Evolutionary conservation across 2,329 filamentous ascomycete genomes (phyloP).

Genomic region (Botryosphaeria agaves): DNA sequence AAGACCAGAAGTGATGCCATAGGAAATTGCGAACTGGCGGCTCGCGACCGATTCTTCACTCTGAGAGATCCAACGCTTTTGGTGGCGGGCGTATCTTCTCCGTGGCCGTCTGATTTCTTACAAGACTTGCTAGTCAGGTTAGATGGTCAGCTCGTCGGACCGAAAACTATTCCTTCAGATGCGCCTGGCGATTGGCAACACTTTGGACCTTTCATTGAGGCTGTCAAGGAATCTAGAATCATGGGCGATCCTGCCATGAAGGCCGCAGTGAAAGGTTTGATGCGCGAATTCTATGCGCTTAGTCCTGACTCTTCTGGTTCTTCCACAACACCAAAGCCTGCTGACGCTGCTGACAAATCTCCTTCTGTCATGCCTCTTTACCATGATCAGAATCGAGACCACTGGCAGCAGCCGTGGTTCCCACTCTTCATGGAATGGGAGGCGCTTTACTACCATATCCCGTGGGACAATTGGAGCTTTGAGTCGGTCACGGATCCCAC

Average conservation of each 20-base stretch:
- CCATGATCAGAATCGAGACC: neutral
- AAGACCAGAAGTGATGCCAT: neutral
- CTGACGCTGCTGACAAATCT: neutral
- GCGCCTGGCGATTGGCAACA: too few species aligned
- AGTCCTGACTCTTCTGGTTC: neutral
- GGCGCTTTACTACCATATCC: slow-evolving; percentile 22
- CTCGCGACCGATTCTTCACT: neutral
- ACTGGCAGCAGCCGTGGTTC: slow-evolving; percentile 18
- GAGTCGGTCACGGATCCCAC: too few species aligned
- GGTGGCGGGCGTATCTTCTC: too few species aligned
- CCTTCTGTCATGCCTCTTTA: neutral
- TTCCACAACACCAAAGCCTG: neutral
- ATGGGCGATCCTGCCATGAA: neutral
- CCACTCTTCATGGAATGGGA: slow-evolving; percentile 29
- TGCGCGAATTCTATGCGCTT: neutral
- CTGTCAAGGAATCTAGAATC: neutral
- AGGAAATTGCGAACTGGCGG: neutral
- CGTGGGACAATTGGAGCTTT: slow-evolving; percentile 17
- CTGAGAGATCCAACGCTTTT: too few species aligned
- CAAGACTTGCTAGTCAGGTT: too few species aligned
- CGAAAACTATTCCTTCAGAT: too few species aligned
- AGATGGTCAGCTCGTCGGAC: too few species aligned
- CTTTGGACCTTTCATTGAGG: too few species aligned
- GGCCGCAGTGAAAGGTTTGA: neutral
- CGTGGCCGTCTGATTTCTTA: too few species aligned